Evolutionary conservation across 768 basidiomycete genomes (phyloP), one percentile per base, ranked within the genome.

Genomic region (Filobasidium wieringae): DNA sequence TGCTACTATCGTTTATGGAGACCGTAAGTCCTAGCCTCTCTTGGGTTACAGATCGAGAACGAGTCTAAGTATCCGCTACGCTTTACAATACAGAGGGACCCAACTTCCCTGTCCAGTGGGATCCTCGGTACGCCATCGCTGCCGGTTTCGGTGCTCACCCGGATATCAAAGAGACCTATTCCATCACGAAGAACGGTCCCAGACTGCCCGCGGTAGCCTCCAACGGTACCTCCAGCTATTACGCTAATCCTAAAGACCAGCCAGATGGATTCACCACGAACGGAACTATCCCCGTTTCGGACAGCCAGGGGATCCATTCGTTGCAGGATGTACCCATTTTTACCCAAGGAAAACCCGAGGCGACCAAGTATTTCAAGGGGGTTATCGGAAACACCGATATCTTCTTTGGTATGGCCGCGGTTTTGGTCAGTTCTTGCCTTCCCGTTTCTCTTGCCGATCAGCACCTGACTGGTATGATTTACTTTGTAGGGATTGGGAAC

Each of bases 261-360:
- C 61, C 65, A 4, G 45, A 60, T 37, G 76, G 76, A 4, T 74
- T 75, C 66, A 55, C 64, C 34, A 61, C 72, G 59, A 69, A 68
- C 33, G 75, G 75, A 37, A 73, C 70, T 57, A 57, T 76, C 11
- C 72, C 70, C 12, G 61, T 56, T 2, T 14, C 32, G 0, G 51
- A 63, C 19, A 64, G 64, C 24, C 70, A 74, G 57, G 75, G 75
- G 40, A 74, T 76, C 5, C 75, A 76, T 63, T 73, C 70, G 32
- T 47, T 65, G 32, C 58, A 69, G 50, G 75, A 75, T 52, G 73
- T 75, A 7, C 65, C 69, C 6, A 66, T 75, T 24, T 76, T 64
- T 64, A 61, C 72, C 19, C 72, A 61, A 57, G 75, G 75, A 1
- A 34, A 51, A 17, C 40, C 57, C 19, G 57, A 72, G 8, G 72